Evolutionary conservation across 108 stramenopile genomes (phyloP).

Genomic region (Fragilaria radians): DNA sequence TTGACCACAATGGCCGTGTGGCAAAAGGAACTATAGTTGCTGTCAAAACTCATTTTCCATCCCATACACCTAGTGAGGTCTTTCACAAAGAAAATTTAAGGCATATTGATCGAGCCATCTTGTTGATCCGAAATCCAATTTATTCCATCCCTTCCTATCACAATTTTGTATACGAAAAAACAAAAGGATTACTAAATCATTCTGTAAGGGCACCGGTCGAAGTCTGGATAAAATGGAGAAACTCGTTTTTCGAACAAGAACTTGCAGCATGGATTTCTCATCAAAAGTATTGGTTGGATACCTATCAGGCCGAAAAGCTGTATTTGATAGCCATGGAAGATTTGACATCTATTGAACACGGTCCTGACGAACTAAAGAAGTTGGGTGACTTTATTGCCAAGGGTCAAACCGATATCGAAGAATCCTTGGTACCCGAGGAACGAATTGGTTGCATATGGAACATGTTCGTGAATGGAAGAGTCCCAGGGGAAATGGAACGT

Average conservation of each 20-base stretch:
- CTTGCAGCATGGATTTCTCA: slow-evolving; percentile 4
- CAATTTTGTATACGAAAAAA: slow-evolving; percentile 44
- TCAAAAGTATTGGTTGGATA: slow-evolving; percentile 2
- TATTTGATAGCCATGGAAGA: neutral
- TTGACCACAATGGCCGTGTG: slow-evolving; percentile 38
- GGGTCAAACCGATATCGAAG: neutral
- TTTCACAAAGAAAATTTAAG: slow-evolving; percentile 14
- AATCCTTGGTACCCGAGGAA: neutral
- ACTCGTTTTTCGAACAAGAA: slow-evolving; percentile 27
- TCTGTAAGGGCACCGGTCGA: slow-evolving; percentile 37
- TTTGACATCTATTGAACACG: neutral
- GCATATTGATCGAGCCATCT: slow-evolving; percentile 21
- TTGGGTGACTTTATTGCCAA: neutral
- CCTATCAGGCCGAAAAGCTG: neutral
- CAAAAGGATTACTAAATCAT: slow-evolving; percentile 38
- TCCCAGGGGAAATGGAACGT: slow-evolving; percentile 1
- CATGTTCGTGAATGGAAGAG: neutral
- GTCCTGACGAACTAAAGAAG: neutral
- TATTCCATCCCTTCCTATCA: slow-evolving; percentile 37
- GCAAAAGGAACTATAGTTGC: slow-evolving; percentile 30
- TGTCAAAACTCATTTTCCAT: slow-evolving; percentile 46
- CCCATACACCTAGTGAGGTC: slow-evolving; percentile 6
- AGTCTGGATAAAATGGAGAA: slow-evolving; percentile 48
- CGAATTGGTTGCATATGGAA: neutral
- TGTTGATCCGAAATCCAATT: slow-evolving; percentile 41